These are phyloP conservation scores for Fomitopsis serialis DNA, from an alignment of 768 basidiomycete species.

Conservation along the genomic window DNA sequence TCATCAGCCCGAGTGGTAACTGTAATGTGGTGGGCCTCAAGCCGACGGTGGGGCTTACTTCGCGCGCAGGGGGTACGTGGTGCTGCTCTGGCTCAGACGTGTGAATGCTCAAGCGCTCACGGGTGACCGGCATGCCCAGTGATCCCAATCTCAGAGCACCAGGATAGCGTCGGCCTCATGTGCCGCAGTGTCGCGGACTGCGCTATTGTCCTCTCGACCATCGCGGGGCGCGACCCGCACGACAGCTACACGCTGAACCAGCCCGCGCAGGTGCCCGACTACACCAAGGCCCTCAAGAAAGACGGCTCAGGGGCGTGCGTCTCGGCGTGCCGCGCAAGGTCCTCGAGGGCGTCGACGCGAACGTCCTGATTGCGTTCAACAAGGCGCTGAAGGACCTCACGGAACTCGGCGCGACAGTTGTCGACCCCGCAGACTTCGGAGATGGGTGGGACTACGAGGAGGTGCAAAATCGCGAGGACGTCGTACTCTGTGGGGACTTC, in stretches of 20 bases:
- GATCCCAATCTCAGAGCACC: slow-evolving; percentile 37
- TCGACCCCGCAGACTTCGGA: slow-evolving; percentile 60
- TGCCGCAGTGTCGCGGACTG: slow-evolving; percentile 29
- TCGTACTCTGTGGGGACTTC: slow-evolving; percentile 53
- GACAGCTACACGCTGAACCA: slow-evolving; percentile 38
- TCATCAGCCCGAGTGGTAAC: slow-evolving; percentile 34
- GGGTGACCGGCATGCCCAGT: slow-evolving; percentile 29
- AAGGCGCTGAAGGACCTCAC: slow-evolving; percentile 32
- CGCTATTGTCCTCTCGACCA: slow-evolving; percentile 31
- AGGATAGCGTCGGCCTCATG: slow-evolving; percentile 34
- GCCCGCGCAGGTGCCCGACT: slow-evolving; percentile 49
- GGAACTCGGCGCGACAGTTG: slow-evolving; percentile 40
- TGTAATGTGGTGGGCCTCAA: slow-evolving; percentile 39
- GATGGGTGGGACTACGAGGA: slow-evolving; percentile 40
- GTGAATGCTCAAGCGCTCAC: too few relatives aligned
- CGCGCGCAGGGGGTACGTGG: slow-evolving; percentile 27
- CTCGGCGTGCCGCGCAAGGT: slow-evolving; percentile 39
- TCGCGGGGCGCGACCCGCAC: slow-evolving; percentile 36
- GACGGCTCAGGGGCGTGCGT: slow-evolving; percentile 41
- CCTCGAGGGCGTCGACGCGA: slow-evolving; percentile 23
- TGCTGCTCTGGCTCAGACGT: not conserved
- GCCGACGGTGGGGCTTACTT: slow-evolving; percentile 31
- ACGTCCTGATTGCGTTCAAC: slow-evolving; percentile 32
- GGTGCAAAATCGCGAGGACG: slow-evolving; percentile 44
- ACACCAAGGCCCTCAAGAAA: slow-evolving; percentile 42